These are phyloP conservation scores for Saposhnikovia divaricata DNA, from an alignment of 129 eudicot species.

Conservation along the genomic window DNA sequence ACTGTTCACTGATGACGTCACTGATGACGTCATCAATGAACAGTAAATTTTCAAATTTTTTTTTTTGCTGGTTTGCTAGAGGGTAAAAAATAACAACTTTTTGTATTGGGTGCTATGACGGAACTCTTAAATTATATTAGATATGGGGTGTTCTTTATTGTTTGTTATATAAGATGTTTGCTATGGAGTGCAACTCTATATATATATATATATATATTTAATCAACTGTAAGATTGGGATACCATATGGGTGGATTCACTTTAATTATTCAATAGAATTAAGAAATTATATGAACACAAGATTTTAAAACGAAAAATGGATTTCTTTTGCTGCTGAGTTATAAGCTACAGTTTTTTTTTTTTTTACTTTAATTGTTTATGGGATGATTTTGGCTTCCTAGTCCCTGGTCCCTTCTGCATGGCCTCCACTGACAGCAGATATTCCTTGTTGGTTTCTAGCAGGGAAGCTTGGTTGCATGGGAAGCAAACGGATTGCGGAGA, in stretches of 20 bases:
- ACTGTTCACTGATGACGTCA: too few relatives aligned
- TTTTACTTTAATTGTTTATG: conserved; percentile 12
- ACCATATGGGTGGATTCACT: conserved; percentile 57
- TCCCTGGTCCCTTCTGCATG: conserved; percentile 30
- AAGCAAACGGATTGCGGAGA: conserved; percentile 44
- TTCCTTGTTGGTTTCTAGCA: conserved; percentile 44
- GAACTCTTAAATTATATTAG: too few relatives aligned
- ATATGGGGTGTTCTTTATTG: too few relatives aligned
- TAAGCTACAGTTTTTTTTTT: conserved; percentile 14
- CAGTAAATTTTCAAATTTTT: too few relatives aligned
- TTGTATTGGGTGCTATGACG: too few relatives aligned
- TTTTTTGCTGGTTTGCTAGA: too few relatives aligned
- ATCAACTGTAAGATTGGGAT: conserved; percentile 14
- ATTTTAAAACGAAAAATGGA: conserved; percentile 25
- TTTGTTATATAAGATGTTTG: too few relatives aligned
- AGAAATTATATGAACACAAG: conserved; percentile 30
- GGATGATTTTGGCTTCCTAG: neutral
- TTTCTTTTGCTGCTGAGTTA: conserved; percentile 24
- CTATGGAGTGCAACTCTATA: too few relatives aligned
- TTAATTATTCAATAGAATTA: conserved; percentile 18
- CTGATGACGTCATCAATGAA: too few relatives aligned
- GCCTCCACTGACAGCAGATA: conserved; percentile 51
- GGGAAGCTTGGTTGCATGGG: conserved; percentile 88
- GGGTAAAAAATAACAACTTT: too few relatives aligned
- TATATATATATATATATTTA: neutral